phyloP scores from a whole-genome alignment of 2,329 filamentous ascomycete species.

The Fusarium albosuccineum region DNA sequence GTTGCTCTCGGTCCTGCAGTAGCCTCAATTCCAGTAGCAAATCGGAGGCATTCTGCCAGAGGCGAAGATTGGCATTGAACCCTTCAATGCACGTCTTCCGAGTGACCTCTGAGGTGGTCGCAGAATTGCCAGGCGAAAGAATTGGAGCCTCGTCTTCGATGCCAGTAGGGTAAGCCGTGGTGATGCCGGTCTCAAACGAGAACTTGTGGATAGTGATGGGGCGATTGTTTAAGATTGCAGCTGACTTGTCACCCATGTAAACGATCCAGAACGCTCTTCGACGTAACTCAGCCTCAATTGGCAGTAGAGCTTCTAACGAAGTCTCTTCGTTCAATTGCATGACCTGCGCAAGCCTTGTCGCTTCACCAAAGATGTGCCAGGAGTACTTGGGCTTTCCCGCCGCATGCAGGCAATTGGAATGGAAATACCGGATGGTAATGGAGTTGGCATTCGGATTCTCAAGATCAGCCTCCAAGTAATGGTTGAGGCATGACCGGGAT shows the following conservation, averaged over 20 bases:
- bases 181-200: conserved; percentile 57
- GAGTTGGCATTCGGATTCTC: conserved; percentile 58
- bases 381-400: conserved; percentile 58
- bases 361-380: conserved; percentile 61
- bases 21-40: conserved; percentile 54
- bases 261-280: conserved; percentile 56
- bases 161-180: conserved; percentile 51
- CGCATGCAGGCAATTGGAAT: conserved; percentile 60
- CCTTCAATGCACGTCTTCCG: conserved; percentile 52
- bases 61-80: conserved; percentile 57
- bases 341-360: conserved; percentile 56
- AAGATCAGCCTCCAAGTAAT: conserved; percentile 57
- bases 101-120: conserved; percentile 25
- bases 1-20: conserved; percentile 45
- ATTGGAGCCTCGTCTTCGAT: conserved; percentile 44
- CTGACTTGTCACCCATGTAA: conserved; percentile 57
- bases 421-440: conserved; percentile 59
- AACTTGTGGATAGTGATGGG: conserved; percentile 60
- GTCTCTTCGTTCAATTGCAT: conserved; percentile 59
- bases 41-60: conserved; percentile 58
- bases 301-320: conserved; percentile 50
- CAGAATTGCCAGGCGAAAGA: conserved; percentile 29
- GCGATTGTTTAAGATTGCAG: conserved; percentile 55
- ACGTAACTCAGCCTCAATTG: conserved; percentile 55
- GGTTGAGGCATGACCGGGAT: conserved; percentile 54